These are phyloP conservation scores for Leptomonas pyrrhocoris DNA, from an alignment of 208 protist species.

Conservation along the genomic window DNA sequence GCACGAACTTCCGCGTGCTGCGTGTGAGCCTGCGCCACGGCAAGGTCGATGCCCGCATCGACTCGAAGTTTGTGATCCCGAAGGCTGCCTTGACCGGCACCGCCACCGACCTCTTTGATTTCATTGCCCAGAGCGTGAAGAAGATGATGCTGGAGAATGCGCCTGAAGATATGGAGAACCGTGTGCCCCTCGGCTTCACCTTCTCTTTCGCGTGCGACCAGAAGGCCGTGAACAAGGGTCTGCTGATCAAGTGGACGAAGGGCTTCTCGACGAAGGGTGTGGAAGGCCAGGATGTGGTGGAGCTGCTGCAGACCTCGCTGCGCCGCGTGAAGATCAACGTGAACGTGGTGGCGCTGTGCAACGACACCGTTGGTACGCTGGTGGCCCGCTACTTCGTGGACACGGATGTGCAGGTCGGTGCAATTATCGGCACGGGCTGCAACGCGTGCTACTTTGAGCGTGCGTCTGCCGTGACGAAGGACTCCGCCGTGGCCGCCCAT, in stretches of 20 bases:
- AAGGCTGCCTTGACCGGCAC: conserved; percentile 48
- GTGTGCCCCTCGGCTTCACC: conserved; percentile 89
- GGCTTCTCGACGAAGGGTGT: conserved; percentile 88
- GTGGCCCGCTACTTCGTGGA: conserved; percentile 80
- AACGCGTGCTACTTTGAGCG: conserved; percentile 93
- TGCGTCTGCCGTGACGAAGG: conserved; percentile 75
- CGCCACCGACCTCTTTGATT: conserved; percentile 82
- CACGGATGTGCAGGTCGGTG: conserved; percentile 65
- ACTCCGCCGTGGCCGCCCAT: conserved; percentile 46
- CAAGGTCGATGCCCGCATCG: conserved; percentile 43
- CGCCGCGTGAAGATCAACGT: conserved; percentile 64
- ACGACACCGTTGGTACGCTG: conserved; percentile 93
- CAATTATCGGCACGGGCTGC: conserved; percentile 91
- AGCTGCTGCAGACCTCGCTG: conserved; percentile 82
- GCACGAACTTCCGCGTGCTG: conserved; percentile 91
- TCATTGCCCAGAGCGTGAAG: conserved; percentile 83
- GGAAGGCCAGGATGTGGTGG: conserved; percentile 88
- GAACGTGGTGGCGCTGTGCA: conserved; percentile 87
- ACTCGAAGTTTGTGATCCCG: conserved; percentile 70
- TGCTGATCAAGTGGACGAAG: conserved; percentile 93
- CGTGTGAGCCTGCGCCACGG: conserved; percentile 61
- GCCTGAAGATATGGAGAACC: conserved; percentile 63
- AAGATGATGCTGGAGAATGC: conserved; percentile 60
- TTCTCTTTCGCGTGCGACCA: conserved; percentile 93
- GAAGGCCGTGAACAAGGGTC: conserved; percentile 69